phyloP scores from a whole-genome alignment of 176 grass and related monocot species.

The Zizania latifolia region DNA sequence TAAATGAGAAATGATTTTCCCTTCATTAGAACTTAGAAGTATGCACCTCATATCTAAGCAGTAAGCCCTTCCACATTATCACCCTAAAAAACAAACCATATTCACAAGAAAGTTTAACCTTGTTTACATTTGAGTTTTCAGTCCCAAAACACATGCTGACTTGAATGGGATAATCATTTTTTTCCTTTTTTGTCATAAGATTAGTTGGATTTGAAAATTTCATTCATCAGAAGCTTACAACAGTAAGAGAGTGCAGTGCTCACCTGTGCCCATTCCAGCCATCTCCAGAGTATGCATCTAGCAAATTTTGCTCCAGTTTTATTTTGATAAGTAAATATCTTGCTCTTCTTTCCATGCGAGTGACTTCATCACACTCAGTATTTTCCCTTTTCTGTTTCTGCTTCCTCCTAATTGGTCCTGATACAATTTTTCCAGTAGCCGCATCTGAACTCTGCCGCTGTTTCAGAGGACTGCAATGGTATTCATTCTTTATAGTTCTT shows the following conservation, averaged over 20 bases:
- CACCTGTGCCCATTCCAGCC: conserved; percentile 98
- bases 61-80: background rate
- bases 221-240: background rate
- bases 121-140: background rate
- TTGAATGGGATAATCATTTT: background rate
- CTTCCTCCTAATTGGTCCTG: conserved; percentile 30
- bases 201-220: conserved; percentile 17
- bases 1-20: background rate
- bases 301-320: conserved; percentile 79
- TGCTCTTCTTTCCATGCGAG: conserved; percentile 73
- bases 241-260: conserved; percentile 5
- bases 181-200: background rate
- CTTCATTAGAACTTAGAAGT: background rate
- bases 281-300: conserved; percentile 93
- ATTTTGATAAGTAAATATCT: conserved; percentile 82
- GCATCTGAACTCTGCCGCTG: conserved; percentile 21
- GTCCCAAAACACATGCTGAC: background rate
- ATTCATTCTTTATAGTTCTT: conserved; percentile 43
- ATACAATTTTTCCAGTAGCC: conserved; percentile 35
- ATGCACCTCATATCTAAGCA: conserved; percentile 10
- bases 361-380: conserved; percentile 60
- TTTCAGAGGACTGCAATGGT: conserved; percentile 33
- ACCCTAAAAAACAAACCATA: background rate
- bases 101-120: background rate
- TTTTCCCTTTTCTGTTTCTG: conserved; percentile 49